Evolutionary conservation across 441 rosid species (phyloP).

Genomic region (Adansonia rubrostipa): DNA sequence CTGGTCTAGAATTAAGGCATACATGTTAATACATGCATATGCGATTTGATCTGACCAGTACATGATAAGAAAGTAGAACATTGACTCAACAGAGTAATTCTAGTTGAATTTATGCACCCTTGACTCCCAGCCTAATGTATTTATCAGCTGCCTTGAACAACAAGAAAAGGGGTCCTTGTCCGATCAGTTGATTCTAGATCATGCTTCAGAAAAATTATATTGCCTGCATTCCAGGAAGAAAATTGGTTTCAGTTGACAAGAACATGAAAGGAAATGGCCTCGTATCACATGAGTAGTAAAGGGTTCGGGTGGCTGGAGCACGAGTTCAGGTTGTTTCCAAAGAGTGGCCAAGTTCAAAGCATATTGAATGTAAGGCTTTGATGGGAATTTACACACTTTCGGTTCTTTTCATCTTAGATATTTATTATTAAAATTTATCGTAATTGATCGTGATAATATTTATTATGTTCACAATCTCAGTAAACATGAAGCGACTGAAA

Average conservation of each 20-base stretch:
- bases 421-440: too few species aligned
- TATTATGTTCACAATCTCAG: too few species aligned
- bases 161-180: constrained; percentile 73
- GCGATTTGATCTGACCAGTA: too few species aligned
- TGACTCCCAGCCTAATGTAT: too few species aligned
- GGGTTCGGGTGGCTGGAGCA: constrained; percentile 72
- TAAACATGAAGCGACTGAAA: too few species aligned
- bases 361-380: constrained; percentile 83
- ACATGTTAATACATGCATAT: too few species aligned
- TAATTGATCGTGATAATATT: too few species aligned
- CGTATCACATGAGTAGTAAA: constrained; percentile 75
- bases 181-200: constrained; percentile 79
- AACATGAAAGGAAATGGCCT: constrained; percentile 78
- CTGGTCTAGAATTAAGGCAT: too few species aligned
- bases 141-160: constrained; percentile 55
- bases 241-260: constrained; percentile 84
- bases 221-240: constrained; percentile 73
- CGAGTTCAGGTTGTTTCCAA: constrained; percentile 66
- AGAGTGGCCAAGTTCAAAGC: constrained; percentile 72
- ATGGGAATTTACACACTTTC: constrained; percentile 44
- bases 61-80: too few species aligned
- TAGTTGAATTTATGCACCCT: too few species aligned
- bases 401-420: too few species aligned
- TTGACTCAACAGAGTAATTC: too few species aligned
- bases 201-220: constrained; percentile 60